Evolutionary conservation across 805 yeast genomes (phyloP).

Genomic region (Wickerhamiella bombiphila): DNA sequence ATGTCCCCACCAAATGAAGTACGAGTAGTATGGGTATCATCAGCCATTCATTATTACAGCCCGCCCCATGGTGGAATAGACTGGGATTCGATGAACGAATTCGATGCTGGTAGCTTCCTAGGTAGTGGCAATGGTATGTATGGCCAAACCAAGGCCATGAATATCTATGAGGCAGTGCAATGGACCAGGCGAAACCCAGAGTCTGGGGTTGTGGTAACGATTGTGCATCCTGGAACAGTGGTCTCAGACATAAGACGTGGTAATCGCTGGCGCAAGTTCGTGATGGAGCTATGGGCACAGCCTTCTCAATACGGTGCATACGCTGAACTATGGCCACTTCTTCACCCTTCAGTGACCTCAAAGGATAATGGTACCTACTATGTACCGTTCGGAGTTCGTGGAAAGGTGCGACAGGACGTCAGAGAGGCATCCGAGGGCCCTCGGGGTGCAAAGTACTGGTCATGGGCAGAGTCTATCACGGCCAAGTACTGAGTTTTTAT

Average conservation of each 20-base stretch:
- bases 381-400: conserved; percentile 30
- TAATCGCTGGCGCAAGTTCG: conserved; percentile 10
- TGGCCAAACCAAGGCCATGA: conserved; percentile 35
- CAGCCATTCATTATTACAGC: conserved; percentile 25
- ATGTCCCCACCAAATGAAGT: conserved; percentile 18
- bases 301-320: conserved; percentile 30
- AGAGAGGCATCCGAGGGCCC: conserved; percentile 24
- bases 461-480: conserved; percentile 16
- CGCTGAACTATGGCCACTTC: conserved; percentile 30
- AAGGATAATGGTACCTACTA: conserved; percentile 26
- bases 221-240: conserved; percentile 32
- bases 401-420: conserved; percentile 27
- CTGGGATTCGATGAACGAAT: conserved; percentile 25
- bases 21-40: conserved; percentile 34
- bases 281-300: conserved; percentile 11
- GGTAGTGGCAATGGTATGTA: conserved; percentile 21
- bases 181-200: conserved; percentile 25
- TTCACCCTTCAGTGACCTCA: conserved; percentile 25
- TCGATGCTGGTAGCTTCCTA: conserved; percentile 11
- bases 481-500: too few species aligned
- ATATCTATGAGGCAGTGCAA: conserved; percentile 26
- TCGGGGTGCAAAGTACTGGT: conserved; percentile 26
- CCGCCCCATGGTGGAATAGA: conserved; percentile 28
- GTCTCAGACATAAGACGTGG: conserved; percentile 27
- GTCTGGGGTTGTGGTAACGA: conserved; percentile 21